These are phyloP conservation scores for Davidsoniella eucalypti DNA, from an alignment of 2,329 filamentous ascomycete species.

Conservation along the genomic window DNA sequence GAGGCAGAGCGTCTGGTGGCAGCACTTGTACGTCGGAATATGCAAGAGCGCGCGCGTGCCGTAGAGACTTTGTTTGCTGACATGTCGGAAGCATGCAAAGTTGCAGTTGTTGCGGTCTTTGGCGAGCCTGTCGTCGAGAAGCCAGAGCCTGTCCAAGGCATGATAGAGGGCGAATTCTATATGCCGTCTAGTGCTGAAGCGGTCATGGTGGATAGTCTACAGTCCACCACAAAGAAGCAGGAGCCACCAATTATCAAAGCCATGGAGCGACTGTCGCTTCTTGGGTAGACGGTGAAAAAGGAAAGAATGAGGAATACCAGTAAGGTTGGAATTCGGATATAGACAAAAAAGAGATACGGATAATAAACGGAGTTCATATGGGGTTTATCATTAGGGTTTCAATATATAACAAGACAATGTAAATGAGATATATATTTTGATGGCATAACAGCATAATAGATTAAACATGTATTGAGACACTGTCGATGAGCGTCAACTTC, in stretches of 20 bases:
- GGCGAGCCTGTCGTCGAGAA: conserved; percentile 14
- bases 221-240: conserved; percentile 28
- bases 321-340: neutral
- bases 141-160: conserved; percentile 15
- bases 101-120: conserved; percentile 57
- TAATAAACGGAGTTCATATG: too few species aligned
- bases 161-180: conserved; percentile 15
- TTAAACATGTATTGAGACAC: neutral
- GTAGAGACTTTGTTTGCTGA: conserved; percentile 60
- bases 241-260: conserved; percentile 32
- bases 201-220: conserved; percentile 34
- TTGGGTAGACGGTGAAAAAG: conserved; percentile 16
- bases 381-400: too few species aligned
- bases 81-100: conserved; percentile 52
- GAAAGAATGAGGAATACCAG: neutral
- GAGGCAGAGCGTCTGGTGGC: conserved; percentile 63
- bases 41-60: conserved; percentile 73
- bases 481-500: neutral
- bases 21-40: conserved; percentile 60
- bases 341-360: neutral
- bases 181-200: conserved; percentile 32
- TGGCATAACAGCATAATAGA: conserved; percentile 1
- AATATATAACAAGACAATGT: too few species aligned
- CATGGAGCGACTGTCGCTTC: conserved; percentile 32
- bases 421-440: too few species aligned